phyloP scores from a whole-genome alignment of 768 basidiomycete genomes.

The Galerina marginata region DNA sequence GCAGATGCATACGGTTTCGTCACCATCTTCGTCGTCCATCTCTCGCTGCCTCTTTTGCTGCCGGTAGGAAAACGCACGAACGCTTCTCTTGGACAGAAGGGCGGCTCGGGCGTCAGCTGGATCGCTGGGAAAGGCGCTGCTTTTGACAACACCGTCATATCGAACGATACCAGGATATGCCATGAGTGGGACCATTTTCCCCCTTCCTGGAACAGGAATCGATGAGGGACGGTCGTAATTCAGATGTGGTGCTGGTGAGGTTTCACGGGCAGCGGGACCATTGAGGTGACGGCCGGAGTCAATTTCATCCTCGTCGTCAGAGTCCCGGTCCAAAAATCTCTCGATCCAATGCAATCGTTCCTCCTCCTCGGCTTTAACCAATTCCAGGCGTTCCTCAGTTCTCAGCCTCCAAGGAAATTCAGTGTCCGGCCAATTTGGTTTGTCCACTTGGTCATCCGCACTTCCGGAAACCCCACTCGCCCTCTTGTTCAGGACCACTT shows the following conservation, averaged over 20 bases:
- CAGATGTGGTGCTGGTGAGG: conserved; percentile 13
- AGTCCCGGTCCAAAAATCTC: conserved; percentile 74
- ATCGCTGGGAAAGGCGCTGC: conserved; percentile 59
- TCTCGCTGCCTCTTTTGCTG: conserved; percentile 45
- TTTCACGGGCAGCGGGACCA: conserved; percentile 2
- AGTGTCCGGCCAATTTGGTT: conserved; percentile 79
- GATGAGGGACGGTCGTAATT: conserved; percentile 34
- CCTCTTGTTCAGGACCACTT: conserved; percentile 40
- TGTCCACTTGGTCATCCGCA: conserved; percentile 43
- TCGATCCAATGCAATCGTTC: conserved; percentile 71
- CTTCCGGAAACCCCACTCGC: conserved; percentile 22
- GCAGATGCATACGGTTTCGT: conserved; percentile 69
- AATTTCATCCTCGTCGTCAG: conserved; percentile 61
- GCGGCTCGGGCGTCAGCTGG: conserved; percentile 80
- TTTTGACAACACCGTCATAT: conserved; percentile 26
- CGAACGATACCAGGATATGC: conserved; percentile 42
- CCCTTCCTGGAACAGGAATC: conserved; percentile 47
- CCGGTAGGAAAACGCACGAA: conserved; percentile 63
- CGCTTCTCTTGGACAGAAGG: conserved; percentile 72
- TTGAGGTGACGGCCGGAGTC: conserved; percentile 14
- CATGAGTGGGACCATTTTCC: conserved; percentile 64
- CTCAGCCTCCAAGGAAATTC: conserved; percentile 81
- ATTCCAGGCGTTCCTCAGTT: conserved; percentile 57
- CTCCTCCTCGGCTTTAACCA: conserved; percentile 58
- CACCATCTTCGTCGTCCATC: conserved; percentile 42